Evolutionary conservation across 1,139 yeast genomes (phyloP), one percentile per base, ranked within the genome.

Genomic region (Blastobotrys petasosporus): DNA sequence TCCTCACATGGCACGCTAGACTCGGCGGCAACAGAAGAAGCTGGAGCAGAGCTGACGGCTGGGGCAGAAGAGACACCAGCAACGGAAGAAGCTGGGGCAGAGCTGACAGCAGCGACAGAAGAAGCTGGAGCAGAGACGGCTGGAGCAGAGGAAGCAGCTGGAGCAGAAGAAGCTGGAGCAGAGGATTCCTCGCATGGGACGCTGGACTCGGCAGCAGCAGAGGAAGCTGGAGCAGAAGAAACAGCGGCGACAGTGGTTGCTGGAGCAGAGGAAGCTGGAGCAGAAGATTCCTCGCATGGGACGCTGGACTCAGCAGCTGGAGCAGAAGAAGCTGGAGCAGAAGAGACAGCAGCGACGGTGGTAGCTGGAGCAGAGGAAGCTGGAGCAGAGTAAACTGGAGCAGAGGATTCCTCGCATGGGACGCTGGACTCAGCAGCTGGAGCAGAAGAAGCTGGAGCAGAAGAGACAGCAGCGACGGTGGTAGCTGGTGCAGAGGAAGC

Each of bases 71-170:
- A 32, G 34, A 13, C 8, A 17, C 32, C 32, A 17, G 32, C 7
- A n/a, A 33, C 20, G 13, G 40, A 32, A n/a, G 20, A 32, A 25
- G 25, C 32, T 25, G 40, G 40, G 5, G 32, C 32, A n/a, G 40
- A 11, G 7, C n/a, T 5, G 34, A 13, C 8, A 17, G 38, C 32
- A 17, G 32, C 7, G 15, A 33, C 20, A 13, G 33, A n/a, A n/a
- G 37, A 8, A 12, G 15, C 37, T 28, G 44, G 38, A n/a, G 28
- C 28, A 12, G 23, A 6, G 23, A 23, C 32, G 12, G 35, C 30
- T 23, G n/a, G 23, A n/a, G 10, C 23, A 30, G 32, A 17, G 8
- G 39, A 30, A 30, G 16, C 20, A 11, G 20, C 37, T 9, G 29
- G 40, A 6, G 6, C n/a, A n/a, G n/a, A n/a, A n/a, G n/a, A n/a